Conservation (phyloP, 805 yeast genomes). For the Kodamaea neixiangensis region DNA sequence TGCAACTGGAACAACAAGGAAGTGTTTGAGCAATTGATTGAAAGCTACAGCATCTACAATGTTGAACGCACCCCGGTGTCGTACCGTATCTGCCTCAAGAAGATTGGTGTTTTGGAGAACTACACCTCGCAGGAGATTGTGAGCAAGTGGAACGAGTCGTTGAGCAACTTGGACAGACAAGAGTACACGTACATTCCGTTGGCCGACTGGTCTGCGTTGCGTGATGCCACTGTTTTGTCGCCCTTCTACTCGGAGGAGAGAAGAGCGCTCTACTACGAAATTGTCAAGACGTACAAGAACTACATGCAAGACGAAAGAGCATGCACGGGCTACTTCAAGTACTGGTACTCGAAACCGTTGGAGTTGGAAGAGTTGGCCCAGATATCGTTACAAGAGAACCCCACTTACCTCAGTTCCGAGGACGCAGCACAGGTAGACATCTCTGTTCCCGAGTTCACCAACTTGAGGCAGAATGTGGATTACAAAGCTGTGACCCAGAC, state of each 20-base stretch:
- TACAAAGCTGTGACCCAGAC: constrained; percentile 23
- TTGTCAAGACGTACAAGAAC: constrained; percentile 47
- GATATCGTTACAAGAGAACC: constrained; percentile 23
- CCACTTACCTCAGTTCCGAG: constrained; percentile 10
- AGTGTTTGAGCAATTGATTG: constrained; percentile 64
- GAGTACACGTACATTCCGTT: constrained; percentile 66
- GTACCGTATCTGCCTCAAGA: constrained; percentile 69
- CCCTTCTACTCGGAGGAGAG: constrained; percentile 41
- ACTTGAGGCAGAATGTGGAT: constrained; percentile 31
- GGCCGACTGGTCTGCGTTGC: constrained; percentile 83
- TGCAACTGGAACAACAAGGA: constrained; percentile 66
- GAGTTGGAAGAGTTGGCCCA: constrained; percentile 19
- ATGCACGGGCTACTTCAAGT: constrained; percentile 28
- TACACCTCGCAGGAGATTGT: constrained; percentile 53
- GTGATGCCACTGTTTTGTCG: constrained; percentile 70
- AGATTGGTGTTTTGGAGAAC: constrained; percentile 64
- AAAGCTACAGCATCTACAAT: constrained; percentile 57
- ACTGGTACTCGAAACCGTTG: constrained; percentile 32
- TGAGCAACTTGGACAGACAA: constrained; percentile 47
- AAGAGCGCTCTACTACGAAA: constrained; percentile 53
- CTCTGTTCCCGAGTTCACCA: constrained; percentile 24
- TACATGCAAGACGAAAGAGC: constrained; percentile 41
- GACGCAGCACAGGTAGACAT: constrained; percentile 16
- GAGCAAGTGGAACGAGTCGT: constrained; percentile 54
- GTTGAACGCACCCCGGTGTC: constrained; percentile 68